Evolutionary conservation across 164 flowering plant species (phyloP).

Genomic region (Santalum album): DNA sequence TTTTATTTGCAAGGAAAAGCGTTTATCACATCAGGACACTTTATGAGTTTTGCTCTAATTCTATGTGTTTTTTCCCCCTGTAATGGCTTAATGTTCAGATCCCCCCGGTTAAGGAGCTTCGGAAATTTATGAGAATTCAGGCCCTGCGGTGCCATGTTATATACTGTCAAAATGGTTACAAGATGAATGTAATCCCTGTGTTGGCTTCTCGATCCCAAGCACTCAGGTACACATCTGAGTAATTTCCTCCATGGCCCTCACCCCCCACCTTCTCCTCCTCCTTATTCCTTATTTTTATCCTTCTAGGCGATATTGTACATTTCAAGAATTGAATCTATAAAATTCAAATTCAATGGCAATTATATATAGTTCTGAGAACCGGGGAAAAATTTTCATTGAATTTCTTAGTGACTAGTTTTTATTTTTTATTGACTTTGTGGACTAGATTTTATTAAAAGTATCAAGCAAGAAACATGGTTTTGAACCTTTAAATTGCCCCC

Average conservation of each 20-base stretch:
- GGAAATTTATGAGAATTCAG: conserved; percentile 78
- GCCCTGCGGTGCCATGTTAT: conserved; percentile 82
- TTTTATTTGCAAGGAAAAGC: not conserved
- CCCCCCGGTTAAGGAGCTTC: conserved; percentile 71
- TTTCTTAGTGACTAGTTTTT: too few relatives aligned
- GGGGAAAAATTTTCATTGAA: too few relatives aligned
- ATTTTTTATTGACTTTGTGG: too few relatives aligned
- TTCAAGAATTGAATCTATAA: too few relatives aligned
- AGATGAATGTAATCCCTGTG: conserved; percentile 82
- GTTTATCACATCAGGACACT: too few relatives aligned
- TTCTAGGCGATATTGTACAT: not conserved
- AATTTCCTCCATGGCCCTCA: not conserved
- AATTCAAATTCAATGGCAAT: too few relatives aligned
- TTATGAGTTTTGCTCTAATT: not conserved
- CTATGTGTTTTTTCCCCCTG: not conserved
- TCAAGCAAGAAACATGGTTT: too few relatives aligned
- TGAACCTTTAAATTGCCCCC: too few relatives aligned
- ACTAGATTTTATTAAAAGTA: too few relatives aligned
- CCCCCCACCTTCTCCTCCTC: not conserved
- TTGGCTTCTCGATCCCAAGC: conserved; percentile 94
- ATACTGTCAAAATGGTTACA: conserved; percentile 61
- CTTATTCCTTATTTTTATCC: not conserved
- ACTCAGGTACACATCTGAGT: conserved; percentile 50
- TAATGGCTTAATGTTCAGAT: conserved; percentile 29
- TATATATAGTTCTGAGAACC: too few relatives aligned